Percentiles rank a stretch among this genome's conserved stretches.
These are phyloP conservation scores for Corynespora cassiicola DNA, from an alignment of 2,329 filamentous ascomycete species.

Conservation along the genomic window DNA sequence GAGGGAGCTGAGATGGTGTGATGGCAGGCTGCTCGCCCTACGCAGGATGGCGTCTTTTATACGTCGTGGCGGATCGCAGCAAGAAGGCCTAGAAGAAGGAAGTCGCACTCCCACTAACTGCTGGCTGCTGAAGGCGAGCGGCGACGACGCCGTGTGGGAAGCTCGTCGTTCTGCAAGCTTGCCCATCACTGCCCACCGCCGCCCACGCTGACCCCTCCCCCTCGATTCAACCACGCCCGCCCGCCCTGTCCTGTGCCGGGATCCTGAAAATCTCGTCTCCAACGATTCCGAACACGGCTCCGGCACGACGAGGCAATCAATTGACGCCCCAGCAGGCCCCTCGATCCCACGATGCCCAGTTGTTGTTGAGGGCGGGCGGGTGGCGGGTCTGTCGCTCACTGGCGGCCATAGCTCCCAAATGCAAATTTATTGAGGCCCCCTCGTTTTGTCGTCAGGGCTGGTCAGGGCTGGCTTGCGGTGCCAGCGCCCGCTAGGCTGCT, in stretches of 20 bases:
- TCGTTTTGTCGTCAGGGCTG: constrained; percentile 4
- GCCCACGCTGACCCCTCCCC: background rate
- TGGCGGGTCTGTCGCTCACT: too few relatives aligned
- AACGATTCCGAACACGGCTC: background rate
- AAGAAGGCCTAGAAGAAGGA: background rate
- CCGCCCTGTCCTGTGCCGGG: constrained; percentile 3
- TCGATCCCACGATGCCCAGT: constrained; percentile 30
- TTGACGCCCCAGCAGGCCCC: constrained; percentile 10
- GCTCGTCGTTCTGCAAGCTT: constrained; percentile 12
- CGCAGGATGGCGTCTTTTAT: constrained; percentile 4
- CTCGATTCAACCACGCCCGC: too few relatives aligned
- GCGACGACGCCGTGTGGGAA: constrained; percentile 1
- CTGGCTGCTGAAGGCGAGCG: too few relatives aligned
- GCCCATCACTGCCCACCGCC: constrained; percentile 14
- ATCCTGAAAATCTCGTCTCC: constrained; percentile 1
- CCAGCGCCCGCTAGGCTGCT: constrained; percentile 10
- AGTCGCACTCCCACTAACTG: too few relatives aligned
- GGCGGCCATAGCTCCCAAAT: constrained; percentile 26
- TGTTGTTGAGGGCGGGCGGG: constrained; percentile 33
- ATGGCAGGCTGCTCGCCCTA: too few relatives aligned
- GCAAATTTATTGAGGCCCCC: constrained; percentile 22
- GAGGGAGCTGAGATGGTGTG: too few relatives aligned
- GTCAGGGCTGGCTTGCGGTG: constrained; percentile 14
- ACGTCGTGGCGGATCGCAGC: background rate
- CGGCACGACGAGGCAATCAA: constrained; percentile 3